A percentile compares a stretch with the other conserved stretches of the same genome.
Evolutionary conservation across 169 alveolate genomes (phyloP).

Genomic region (Cryptosporidium baileyi): DNA sequence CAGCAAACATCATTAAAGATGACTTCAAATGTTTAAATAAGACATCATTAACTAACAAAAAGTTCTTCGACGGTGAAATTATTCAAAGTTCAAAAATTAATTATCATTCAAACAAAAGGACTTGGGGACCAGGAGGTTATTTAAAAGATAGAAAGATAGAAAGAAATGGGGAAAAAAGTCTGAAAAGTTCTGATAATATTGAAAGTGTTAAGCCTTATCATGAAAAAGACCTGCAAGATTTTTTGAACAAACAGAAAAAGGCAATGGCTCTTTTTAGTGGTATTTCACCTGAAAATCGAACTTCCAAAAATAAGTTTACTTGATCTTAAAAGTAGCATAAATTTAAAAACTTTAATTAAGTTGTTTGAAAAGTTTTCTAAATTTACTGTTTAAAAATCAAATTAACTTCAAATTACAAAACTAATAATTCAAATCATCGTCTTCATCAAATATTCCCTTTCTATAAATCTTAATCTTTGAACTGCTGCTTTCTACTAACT

Average conservation of each 20-base stretch:
- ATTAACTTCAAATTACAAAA: background rate
- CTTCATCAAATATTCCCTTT: slow-evolving; percentile 48
- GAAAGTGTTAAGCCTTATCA: background rate
- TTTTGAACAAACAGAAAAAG: slow-evolving; percentile 30
- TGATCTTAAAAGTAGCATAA: too few relatives aligned
- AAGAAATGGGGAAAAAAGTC: background rate
- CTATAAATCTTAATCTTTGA: slow-evolving; percentile 36
- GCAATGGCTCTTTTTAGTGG: slow-evolving; percentile 40
- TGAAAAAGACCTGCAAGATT: background rate
- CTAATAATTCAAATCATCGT: background rate
- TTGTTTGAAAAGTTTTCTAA: too few relatives aligned
- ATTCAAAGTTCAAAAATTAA: background rate
- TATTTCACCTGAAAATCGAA: background rate
- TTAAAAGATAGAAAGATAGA: background rate
- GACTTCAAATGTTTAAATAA: background rate
- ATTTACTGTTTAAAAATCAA: background rate
- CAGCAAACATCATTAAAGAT: background rate
- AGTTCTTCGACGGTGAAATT: background rate
- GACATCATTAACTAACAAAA: background rate
- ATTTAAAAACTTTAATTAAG: too few relatives aligned
- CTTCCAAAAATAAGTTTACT: background rate
- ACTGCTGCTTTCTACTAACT: background rate
- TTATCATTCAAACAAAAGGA: background rate
- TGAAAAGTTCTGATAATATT: background rate
- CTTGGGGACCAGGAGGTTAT: slow-evolving; percentile 65